Conservation (phyloP, 1,139 yeast species). For the Yamadazyma siamensis region DNA sequence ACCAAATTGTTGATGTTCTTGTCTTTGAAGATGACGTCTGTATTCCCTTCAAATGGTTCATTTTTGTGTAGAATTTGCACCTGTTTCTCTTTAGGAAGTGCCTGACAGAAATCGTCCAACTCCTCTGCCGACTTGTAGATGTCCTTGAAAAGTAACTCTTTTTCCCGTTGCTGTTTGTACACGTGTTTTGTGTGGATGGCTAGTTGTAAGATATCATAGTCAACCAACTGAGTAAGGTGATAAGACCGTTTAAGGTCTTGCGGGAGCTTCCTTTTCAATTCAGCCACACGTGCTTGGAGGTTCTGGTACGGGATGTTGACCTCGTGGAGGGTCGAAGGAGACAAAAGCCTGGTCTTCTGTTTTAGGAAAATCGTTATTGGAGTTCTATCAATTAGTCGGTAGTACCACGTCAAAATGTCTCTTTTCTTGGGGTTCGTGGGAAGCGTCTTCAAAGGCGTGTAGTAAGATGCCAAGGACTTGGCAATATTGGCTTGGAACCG, state of each 20-base stretch:
- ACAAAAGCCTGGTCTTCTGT: slow-evolving; percentile 27
- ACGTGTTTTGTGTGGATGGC: slow-evolving; percentile 15
- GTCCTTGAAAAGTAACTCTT: slow-evolving; percentile 1
- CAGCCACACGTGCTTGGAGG: slow-evolving; percentile 13
- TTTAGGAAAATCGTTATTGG: slow-evolving; percentile 33
- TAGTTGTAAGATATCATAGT: slow-evolving; percentile 27
- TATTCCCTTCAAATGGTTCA: slow-evolving; percentile 2
- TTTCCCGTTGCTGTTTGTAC: slow-evolving; percentile 15
- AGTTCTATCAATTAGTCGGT: slow-evolving; percentile 22
- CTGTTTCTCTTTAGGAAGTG: slow-evolving; percentile 6
- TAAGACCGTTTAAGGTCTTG: slow-evolving; percentile 19
- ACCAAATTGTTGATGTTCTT: slow-evolving; percentile 4
- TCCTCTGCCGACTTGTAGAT: background rate
- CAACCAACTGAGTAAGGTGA: slow-evolving; percentile 27
- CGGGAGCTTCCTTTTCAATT: slow-evolving; percentile 10
- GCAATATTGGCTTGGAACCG: slow-evolving; percentile 8
- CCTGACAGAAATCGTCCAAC: slow-evolving; percentile 7
- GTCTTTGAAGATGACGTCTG: slow-evolving; percentile 4
- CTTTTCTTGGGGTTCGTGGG: slow-evolving; percentile 7
- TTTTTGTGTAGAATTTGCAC: slow-evolving; percentile 6
- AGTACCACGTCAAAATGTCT: slow-evolving; percentile 29
- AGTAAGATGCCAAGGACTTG: slow-evolving; percentile 12
- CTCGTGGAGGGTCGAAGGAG: slow-evolving; percentile 24
- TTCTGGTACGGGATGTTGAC: slow-evolving; percentile 21
- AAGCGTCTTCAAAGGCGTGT: slow-evolving; percentile 6